These are phyloP conservation scores for Saccharomycopsis selenospora DNA, from an alignment of 805 yeast species.

Conservation along the genomic window DNA sequence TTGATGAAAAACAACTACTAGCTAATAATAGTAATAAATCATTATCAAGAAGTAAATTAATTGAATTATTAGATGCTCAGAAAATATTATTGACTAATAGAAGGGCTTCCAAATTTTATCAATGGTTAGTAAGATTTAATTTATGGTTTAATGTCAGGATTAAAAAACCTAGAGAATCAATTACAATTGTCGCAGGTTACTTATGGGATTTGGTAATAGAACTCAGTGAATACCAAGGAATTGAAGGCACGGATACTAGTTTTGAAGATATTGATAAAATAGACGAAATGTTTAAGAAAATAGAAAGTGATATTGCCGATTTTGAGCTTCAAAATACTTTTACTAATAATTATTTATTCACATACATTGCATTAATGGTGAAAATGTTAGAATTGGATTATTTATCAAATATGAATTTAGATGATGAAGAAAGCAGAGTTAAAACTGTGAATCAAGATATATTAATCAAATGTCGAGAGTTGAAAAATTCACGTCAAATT, in stretches of 20 bases:
- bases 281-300: constrained; percentile 2
- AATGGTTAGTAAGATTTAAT: constrained; percentile 17
- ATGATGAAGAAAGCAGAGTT: neutral
- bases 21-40: neutral
- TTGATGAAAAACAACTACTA: constrained; percentile 10
- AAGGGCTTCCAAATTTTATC: constrained; percentile 9
- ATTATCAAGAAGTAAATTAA: no score
- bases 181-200: neutral
- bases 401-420: neutral
- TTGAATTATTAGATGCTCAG: neutral
- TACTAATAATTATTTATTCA: constrained; percentile 1
- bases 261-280: neutral
- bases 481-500: neutral
- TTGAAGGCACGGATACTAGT: neutral
- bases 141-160: neutral
- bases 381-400: constrained; percentile 10
- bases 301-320: constrained; percentile 9
- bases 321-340: constrained; percentile 12
- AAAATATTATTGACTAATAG: neutral
- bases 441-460: neutral
- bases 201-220: neutral
- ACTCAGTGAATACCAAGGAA: neutral
- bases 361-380: constrained; percentile 9
- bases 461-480: neutral
- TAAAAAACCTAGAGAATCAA: neutral